Evolutionary conservation across 1,284 basidiomycete species (phyloP).

Genomic region (Boletus sp.): DNA sequence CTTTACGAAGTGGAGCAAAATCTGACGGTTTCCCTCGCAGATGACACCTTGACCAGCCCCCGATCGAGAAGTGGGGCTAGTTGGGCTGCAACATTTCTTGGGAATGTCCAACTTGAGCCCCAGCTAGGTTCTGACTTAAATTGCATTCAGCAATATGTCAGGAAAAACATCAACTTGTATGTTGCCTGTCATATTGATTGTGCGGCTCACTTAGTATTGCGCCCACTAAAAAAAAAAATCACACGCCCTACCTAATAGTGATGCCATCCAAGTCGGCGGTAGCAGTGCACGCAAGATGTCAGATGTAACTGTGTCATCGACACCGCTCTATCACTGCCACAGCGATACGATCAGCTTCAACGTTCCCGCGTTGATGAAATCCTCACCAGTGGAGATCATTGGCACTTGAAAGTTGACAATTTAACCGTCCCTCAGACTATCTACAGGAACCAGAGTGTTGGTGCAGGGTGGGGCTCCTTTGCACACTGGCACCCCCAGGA

Average conservation of each 20-base stretch:
- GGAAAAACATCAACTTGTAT: constrained; percentile 7
- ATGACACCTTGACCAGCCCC: constrained; percentile 65
- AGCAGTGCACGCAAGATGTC: constrained; percentile 46
- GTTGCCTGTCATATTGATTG: constrained; percentile 64
- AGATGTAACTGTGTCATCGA: constrained; percentile 47
- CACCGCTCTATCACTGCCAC: constrained; percentile 12
- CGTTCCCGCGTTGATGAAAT: constrained; percentile 10
- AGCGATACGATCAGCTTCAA: no score
- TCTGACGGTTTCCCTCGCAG: constrained; percentile 66
- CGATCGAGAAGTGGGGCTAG: constrained; percentile 72
- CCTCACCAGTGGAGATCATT: constrained; percentile 66
- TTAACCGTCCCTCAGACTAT: constrained; percentile 60
- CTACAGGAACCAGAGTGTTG: constrained; percentile 54
- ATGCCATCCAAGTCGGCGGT: constrained; percentile 40
- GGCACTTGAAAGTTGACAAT: constrained; percentile 52
- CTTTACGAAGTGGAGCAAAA: neutral
- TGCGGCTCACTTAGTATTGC: constrained; percentile 78
- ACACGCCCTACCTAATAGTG: constrained; percentile 42
- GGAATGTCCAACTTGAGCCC: constrained; percentile 78
- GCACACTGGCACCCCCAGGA: no score
- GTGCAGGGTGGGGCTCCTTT: no score
- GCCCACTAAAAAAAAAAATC: constrained; percentile 52
- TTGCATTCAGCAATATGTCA: constrained; percentile 47
- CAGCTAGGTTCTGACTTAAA: constrained; percentile 74
- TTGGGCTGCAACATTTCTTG: constrained; percentile 54